Conservation (phyloP, 1,139 yeast genomes). For the Geotrichum phurueaensis region DNA sequence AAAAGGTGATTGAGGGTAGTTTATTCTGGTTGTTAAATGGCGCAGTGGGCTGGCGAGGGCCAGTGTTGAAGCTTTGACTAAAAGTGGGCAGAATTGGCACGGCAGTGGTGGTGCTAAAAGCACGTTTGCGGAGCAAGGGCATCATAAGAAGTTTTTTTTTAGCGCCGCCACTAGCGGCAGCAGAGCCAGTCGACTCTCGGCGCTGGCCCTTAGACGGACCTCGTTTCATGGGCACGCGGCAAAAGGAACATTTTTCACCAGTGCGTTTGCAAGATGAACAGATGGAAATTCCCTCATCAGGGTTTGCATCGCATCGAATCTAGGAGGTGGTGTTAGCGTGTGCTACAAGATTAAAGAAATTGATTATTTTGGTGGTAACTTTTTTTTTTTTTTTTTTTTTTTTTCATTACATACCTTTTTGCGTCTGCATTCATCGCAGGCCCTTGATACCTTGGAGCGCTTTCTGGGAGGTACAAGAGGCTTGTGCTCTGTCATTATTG, state of each 20-base stretch:
- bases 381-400: neutral
- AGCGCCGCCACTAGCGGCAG: neutral
- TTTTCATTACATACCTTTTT: conserved; percentile 9
- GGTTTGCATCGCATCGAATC: conserved; percentile 40
- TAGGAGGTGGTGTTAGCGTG: conserved; percentile 17
- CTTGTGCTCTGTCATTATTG: neutral
- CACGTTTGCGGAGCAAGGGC: neutral
- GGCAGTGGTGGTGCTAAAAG: neutral
- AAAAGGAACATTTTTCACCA: conserved; percentile 39
- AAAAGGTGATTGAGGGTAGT: conserved; percentile 6
- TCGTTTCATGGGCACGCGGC: conserved; percentile 40
- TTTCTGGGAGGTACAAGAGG: conserved; percentile 32
- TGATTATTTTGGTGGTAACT: no score
- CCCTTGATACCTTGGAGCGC: conserved; percentile 41
- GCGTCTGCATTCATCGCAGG: conserved; percentile 36
- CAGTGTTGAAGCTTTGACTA: neutral
- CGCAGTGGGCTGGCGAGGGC: neutral
- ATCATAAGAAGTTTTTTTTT: neutral
- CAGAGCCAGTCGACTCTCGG: neutral
- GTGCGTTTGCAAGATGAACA: conserved; percentile 39
- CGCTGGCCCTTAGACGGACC: conserved; percentile 37
- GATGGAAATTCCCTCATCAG: conserved; percentile 28
- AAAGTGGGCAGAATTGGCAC: neutral
- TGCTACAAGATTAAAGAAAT: conserved; percentile 1
- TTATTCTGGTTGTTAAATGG: neutral